Evolutionary conservation across 192 early-diverging fungal species (phyloP).

Genomic region (Linnemannia zychae): DNA sequence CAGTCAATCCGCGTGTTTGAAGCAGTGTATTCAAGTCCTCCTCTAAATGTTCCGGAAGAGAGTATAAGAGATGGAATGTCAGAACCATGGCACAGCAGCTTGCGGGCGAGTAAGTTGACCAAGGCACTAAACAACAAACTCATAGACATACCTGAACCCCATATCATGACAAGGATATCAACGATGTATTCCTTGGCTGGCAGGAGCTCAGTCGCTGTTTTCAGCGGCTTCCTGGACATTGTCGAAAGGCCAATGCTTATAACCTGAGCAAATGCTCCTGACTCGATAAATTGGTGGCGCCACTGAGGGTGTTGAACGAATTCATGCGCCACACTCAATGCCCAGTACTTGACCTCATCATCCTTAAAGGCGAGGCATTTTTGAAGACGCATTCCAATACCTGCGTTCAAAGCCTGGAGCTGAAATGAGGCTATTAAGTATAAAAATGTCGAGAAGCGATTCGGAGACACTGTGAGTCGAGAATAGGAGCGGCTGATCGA

Average conservation of each 20-base stretch:
- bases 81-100: background rate
- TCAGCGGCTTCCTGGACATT: conserved; percentile 37
- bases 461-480: background rate
- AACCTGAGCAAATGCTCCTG: conserved; percentile 40
- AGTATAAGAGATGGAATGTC: background rate
- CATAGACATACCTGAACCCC: conserved; percentile 43
- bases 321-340: conserved; percentile 64
- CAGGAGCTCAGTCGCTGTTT: conserved; percentile 23
- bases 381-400: conserved; percentile 72
- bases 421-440: conserved; percentile 62
- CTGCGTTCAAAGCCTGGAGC: conserved; percentile 70
- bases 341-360: conserved; percentile 83
- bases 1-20: conserved; percentile 12
- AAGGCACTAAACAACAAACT: background rate
- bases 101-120: background rate
- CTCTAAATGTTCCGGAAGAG: background rate
- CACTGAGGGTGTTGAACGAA: conserved; percentile 46
- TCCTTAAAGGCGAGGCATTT: conserved; percentile 74
- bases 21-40: conserved; percentile 14
- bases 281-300: conserved; percentile 47
- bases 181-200: conserved; percentile 35
- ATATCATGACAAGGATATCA: conserved; percentile 45
- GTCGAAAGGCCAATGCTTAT: conserved; percentile 38
- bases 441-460: background rate
- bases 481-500: background rate